Conservation (phyloP, 2,329 filamentous ascomycete genomes). For the Clarireedia sp. region DNA sequence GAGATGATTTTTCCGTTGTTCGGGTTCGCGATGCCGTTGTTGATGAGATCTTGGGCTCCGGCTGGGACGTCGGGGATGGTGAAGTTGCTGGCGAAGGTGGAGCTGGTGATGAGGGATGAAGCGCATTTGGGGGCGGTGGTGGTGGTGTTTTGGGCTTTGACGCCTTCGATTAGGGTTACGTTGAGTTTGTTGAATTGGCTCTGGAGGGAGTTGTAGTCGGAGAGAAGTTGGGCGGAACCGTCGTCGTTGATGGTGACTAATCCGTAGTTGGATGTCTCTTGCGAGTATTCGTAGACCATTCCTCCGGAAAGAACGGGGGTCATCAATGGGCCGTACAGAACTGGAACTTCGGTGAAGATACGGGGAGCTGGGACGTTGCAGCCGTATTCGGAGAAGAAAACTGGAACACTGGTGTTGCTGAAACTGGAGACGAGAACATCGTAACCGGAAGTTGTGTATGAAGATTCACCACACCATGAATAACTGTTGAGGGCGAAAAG, state of each 20-base stretch:
- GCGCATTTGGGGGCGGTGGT: conserved; percentile 57
- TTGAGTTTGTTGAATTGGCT: conserved; percentile 69
- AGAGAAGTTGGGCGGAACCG: conserved; percentile 47
- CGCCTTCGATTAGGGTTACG: conserved; percentile 55
- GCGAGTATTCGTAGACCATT: conserved; percentile 72
- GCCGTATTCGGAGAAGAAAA: conserved; percentile 78
- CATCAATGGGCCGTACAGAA: conserved; percentile 68
- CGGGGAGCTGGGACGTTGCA: conserved; percentile 68
- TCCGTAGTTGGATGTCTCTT: conserved; percentile 60
- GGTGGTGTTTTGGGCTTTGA: conserved; percentile 48
- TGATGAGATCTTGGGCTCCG: conserved; percentile 63
- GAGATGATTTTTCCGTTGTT: conserved; percentile 57
- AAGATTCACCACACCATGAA: conserved; percentile 62
- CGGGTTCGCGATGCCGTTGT: conserved; percentile 61
- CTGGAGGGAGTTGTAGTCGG: conserved; percentile 68
- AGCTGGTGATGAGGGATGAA: conserved; percentile 55
- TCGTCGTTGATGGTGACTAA: conserved; percentile 55
- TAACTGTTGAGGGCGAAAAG: conserved; percentile 74
- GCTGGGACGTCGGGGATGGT: conserved; percentile 61
- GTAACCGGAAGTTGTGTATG: conserved; percentile 55
- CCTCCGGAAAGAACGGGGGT: conserved; percentile 62
- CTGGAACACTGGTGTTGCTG: conserved; percentile 55
- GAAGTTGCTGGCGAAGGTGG: conserved; percentile 71
- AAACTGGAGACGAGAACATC: conserved; percentile 58
- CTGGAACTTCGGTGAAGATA: conserved; percentile 65